Conservation (phyloP, 1,284 basidiomycete species). For the Cutaneotrichosporon cutaneum region DNA sequence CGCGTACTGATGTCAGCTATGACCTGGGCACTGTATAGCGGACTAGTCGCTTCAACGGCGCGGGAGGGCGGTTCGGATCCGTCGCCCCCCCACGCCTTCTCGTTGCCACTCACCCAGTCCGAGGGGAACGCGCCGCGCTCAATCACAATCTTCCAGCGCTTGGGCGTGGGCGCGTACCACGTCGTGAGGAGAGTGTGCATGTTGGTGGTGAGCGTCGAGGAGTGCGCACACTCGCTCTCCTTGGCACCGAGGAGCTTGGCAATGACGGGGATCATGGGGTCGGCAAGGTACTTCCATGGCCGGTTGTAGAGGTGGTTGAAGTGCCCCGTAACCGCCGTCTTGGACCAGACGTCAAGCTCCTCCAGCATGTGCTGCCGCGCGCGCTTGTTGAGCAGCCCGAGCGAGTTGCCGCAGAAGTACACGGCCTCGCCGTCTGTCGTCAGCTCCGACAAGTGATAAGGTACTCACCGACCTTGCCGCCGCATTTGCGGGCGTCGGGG, state of each 20-base stretch:
- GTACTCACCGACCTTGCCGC: constrained; percentile 44
- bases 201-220: constrained; percentile 91
- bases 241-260: constrained; percentile 83
- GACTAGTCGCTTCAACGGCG: no score
- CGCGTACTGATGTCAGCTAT: constrained; percentile 68
- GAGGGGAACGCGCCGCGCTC: constrained; percentile 94
- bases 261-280: constrained; percentile 70
- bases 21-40: no score
- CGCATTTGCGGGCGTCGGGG: constrained; percentile 44
- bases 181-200: constrained; percentile 90
- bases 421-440: constrained; percentile 53
- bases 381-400: constrained; percentile 76
- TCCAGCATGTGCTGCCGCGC: constrained; percentile 72
- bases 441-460: not conserved
- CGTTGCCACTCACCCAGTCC: constrained; percentile 66
- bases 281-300: constrained; percentile 80
- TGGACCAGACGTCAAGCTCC: constrained; percentile 85
- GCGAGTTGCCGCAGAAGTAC: constrained; percentile 95
- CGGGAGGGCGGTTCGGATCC: no score
- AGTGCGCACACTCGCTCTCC: constrained; percentile 85
- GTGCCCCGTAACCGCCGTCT: constrained; percentile 85
- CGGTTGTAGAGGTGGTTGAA: constrained; percentile 80
- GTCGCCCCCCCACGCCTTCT: no score
- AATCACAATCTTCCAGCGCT: constrained; percentile 89
- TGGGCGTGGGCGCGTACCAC: constrained; percentile 84